Evolutionary conservation across 768 basidiomycete genomes (phyloP).

Genomic region (Chlorophyllum brunneum): DNA sequence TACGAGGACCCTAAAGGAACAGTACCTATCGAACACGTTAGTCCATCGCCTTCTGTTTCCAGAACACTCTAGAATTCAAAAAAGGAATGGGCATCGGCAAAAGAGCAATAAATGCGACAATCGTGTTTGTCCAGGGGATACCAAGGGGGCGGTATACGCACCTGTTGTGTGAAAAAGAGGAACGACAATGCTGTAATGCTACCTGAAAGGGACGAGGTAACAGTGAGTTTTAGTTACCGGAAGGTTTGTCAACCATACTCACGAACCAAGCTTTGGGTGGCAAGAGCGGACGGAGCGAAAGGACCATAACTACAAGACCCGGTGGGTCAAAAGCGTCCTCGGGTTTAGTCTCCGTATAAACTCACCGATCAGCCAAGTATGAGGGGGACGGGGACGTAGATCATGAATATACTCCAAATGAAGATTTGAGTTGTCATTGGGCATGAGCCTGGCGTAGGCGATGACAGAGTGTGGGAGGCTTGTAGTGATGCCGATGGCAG

Average conservation of each 20-base stretch:
- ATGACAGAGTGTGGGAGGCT: slow-evolving; percentile 5
- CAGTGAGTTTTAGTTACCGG: too few species aligned
- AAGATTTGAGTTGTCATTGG: slow-evolving; percentile 44
- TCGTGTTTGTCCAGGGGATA: slow-evolving; percentile 51
- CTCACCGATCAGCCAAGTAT: slow-evolving; percentile 58
- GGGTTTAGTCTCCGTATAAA: background rate
- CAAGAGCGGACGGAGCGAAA: slow-evolving; percentile 61
- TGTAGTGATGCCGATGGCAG: slow-evolving; percentile 45
- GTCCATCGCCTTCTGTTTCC: too few species aligned
- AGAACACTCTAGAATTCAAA: too few species aligned
- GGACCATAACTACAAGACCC: slow-evolving; percentile 32
- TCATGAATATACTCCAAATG: slow-evolving; percentile 42
- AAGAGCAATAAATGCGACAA: slow-evolving; percentile 45
- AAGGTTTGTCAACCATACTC: too few species aligned
- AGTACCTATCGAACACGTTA: too few species aligned
- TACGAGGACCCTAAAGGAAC: slow-evolving; percentile 38
- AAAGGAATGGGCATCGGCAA: slow-evolving; percentile 49
- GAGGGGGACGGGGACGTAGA: slow-evolving; percentile 54
- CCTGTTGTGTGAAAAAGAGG: slow-evolving; percentile 53
- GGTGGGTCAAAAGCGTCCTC: background rate
- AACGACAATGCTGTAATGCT: slow-evolving; percentile 45
- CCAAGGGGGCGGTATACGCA: slow-evolving; percentile 49
- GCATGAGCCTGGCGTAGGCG: background rate
- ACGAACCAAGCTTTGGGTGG: slow-evolving; percentile 57
- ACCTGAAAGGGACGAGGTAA: too few species aligned